Evolutionary conservation across 2,329 filamentous ascomycete species (phyloP).

Genomic region (Pseudogymnoascus pannorum): DNA sequence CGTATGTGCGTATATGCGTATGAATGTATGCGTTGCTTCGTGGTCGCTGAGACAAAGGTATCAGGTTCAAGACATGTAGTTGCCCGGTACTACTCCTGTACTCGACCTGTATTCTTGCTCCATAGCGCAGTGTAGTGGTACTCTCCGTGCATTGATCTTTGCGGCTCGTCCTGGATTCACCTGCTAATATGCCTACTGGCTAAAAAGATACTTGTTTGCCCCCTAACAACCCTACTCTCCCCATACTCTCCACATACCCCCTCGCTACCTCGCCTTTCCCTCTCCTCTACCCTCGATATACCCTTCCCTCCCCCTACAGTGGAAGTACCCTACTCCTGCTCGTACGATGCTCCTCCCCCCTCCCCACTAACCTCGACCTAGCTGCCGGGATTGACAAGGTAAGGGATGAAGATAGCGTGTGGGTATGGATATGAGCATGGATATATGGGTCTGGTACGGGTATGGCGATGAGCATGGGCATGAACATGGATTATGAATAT

Average conservation of each 20-base stretch:
- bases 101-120: neutral
- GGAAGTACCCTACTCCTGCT: too few species aligned
- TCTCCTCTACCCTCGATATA: neutral
- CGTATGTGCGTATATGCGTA: too few species aligned
- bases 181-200: neutral
- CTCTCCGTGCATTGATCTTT: neutral
- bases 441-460: neutral
- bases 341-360: too few species aligned
- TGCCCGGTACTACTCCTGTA: neutral
- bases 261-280: neutral
- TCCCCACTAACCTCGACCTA: neutral
- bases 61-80: neutral
- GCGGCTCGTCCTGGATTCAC: neutral
- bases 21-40: too few species aligned
- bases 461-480: neutral
- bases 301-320: too few species aligned
- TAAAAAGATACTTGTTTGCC: neutral
- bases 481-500: neutral
- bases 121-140: neutral
- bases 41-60: too few species aligned
- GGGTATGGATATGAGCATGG: neutral
- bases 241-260: neutral
- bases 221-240: neutral
- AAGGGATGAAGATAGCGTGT: neutral
- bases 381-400: conserved; percentile 1